A percentile compares a stretch with the other conserved stretches of the same genome.
Evolutionary conservation across 2,329 filamentous ascomycete genomes (phyloP).

Genomic region (Cryphonectria japonica): DNA sequence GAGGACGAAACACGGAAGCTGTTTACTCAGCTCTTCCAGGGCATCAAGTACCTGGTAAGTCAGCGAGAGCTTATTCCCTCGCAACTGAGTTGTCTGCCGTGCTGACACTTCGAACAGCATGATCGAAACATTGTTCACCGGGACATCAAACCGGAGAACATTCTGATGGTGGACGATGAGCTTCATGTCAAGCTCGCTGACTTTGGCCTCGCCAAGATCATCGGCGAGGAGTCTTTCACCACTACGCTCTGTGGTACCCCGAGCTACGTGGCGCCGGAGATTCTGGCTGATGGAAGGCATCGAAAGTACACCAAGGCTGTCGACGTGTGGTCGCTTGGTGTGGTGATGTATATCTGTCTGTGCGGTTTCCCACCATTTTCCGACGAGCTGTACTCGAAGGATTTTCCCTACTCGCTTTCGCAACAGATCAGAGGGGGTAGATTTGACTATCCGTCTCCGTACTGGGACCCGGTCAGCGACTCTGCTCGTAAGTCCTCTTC

Average conservation of each 20-base stretch:
- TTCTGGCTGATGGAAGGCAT: conserved; percentile 78
- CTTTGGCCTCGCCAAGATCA: conserved; percentile 97
- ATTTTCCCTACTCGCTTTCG: conserved; percentile 84
- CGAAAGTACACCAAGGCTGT: conserved; percentile 94
- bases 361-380: conserved; percentile 98
- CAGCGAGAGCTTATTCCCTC: background rate
- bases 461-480: conserved; percentile 90
- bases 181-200: conserved; percentile 90
- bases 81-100: conserved; percentile 32
- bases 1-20: conserved; percentile 85
- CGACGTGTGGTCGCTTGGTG: conserved; percentile 96
- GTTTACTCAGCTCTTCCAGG: conserved; percentile 89
- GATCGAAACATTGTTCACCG: conserved; percentile 96
- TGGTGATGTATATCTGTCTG: conserved; percentile 95
- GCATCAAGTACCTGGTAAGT: conserved; percentile 85
- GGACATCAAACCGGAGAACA: conserved; percentile 98
- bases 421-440: conserved; percentile 88
- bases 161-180: conserved; percentile 83
- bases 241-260: conserved; percentile 97
- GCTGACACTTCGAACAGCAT: conserved; percentile 63
- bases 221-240: conserved; percentile 97
- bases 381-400: conserved; percentile 80
- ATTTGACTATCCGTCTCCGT: conserved; percentile 95
- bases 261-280: conserved; percentile 95
- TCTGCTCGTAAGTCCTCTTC: conserved; percentile 63